Evolutionary conservation across 192 early-diverging fungal genomes (phyloP), one percentile per base, ranked within the genome.

Genomic region (Rhizophagus sp.): DNA sequence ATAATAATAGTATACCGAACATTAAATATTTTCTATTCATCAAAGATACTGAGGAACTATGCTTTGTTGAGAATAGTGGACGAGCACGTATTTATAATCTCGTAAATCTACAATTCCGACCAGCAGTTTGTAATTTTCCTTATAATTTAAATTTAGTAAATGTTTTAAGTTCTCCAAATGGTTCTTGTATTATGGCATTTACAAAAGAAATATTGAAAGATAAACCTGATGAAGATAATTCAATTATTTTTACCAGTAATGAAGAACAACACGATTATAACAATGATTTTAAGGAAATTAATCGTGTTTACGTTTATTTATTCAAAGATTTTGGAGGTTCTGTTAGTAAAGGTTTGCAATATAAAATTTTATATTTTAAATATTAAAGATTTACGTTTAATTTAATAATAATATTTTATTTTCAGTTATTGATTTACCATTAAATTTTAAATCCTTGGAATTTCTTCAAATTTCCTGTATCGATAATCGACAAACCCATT

Each of bases 171-270:
- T 44, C 73, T n/a, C 73, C 73, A 1, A 27, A 75, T 57, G 73
- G 73, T 1, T 34, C 73, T 22, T 75, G 73, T 33, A 62, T 75
- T 62, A 24, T 75, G 30, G 73, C 57, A 9, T 62, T 75, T 12
- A n/a, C 30, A 15, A 62, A 62, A 75, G 49, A 36, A 75, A 75
- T 3, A 8, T 5, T 41, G 39, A n/a, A 70, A 74, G 0, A 47
- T 30, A 17, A 75, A 41, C 39, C 39, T 19, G 27, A 50, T 1
- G 13, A 15, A 22, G 27, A 33, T 10, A 8, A 25, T 74, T 36
- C 41, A 34, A 36, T 36, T 36, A 36, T 5, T 36, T 5, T 36
- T 36, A 17, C 17, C 36, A 13, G 22, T 62, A 15, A 57, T 22
- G 1, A 41, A 7, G 39, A 41, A 41, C 39, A 57, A n/a, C 19